These are phyloP conservation scores for Colletotrichum chlorophyti DNA, from an alignment of 2,329 filamentous ascomycete species.

Conservation along the genomic window DNA sequence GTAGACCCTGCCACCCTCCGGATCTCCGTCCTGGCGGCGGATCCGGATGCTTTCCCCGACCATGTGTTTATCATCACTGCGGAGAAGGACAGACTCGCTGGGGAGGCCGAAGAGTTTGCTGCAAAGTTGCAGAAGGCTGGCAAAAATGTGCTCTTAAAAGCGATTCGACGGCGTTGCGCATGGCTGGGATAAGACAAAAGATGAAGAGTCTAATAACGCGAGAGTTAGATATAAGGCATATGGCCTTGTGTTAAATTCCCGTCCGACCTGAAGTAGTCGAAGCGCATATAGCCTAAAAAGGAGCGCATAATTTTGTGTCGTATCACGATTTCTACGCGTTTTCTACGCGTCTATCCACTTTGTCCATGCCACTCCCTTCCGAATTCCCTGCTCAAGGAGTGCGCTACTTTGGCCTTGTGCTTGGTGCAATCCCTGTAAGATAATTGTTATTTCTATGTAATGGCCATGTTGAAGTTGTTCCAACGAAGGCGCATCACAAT, in stretches of 20 bases:
- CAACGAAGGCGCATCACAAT: too few species aligned
- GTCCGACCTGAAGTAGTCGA: too few species aligned
- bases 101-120: neutral
- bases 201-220: neutral
- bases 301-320: too few species aligned
- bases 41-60: neutral
- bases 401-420: too few species aligned
- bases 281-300: too few species aligned
- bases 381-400: too few species aligned
- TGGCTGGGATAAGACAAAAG: slow-evolving; percentile 1
- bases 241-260: neutral
- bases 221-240: neutral
- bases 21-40: neutral
- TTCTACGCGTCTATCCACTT: too few species aligned
- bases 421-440: too few species aligned
- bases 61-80: slow-evolving; percentile 1
- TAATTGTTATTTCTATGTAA: too few species aligned
- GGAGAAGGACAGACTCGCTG: neutral
- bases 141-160: neutral
- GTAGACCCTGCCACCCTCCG: neutral
- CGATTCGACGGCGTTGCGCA: neutral
- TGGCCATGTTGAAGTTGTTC: too few species aligned
- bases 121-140: neutral
- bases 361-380: too few species aligned
- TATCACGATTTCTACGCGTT: too few species aligned